These are phyloP conservation scores for Daldinia loculata DNA, from an alignment of 495 filamentous ascomycete genomes.

Conservation along the genomic window DNA sequence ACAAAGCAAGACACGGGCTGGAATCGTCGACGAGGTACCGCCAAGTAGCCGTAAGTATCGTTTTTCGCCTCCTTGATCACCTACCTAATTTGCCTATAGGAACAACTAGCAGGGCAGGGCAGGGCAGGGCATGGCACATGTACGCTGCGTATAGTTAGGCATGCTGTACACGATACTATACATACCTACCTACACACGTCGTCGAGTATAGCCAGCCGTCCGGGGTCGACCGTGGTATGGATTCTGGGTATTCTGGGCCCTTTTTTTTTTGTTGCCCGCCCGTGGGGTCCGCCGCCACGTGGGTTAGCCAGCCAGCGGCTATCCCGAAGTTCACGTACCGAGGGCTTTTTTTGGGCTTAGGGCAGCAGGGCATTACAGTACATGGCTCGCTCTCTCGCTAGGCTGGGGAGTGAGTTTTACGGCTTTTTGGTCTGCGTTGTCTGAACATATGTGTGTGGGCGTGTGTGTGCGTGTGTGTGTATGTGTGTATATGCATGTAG, in stretches of 20 bases:
- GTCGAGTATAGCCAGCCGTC: constrained; percentile 4
- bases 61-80: not conserved
- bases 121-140: not conserved
- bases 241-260: not conserved
- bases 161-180: not conserved
- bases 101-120: not conserved
- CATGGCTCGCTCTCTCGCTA: not conserved
- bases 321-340: not conserved
- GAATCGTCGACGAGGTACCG: not conserved
- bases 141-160: not conserved
- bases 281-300: constrained; percentile 6
- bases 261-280: constrained; percentile 2
- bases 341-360: not conserved
- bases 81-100: constrained; percentile 1
- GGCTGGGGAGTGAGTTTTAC: not conserved
- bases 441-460: not conserved
- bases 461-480: not conserved
- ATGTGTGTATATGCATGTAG: not conserved
- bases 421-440: not conserved
- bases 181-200: too few relatives aligned
- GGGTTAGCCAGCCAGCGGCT: not conserved
- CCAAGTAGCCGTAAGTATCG: constrained; percentile 1
- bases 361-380: constrained; percentile 2
- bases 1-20: too few relatives aligned
- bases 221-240: constrained; percentile 1